These are phyloP conservation scores for Monosporozyma unispora DNA, from an alignment of 805 yeast genomes.

Conservation along the genomic window DNA sequence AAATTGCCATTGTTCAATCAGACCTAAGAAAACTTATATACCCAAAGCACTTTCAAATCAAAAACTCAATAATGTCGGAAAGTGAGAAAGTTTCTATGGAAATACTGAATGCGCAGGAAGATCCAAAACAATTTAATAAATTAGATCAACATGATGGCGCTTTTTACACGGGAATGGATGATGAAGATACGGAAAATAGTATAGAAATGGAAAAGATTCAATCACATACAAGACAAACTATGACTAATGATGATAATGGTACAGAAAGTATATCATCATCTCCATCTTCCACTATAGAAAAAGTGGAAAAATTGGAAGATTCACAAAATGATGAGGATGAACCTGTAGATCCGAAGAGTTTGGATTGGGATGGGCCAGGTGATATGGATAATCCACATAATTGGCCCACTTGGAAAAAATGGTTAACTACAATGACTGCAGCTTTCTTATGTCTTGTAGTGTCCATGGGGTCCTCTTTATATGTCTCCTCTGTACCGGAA, in stretches of 20 bases:
- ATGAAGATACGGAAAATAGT: not conserved
- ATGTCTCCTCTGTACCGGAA: constrained; percentile 54
- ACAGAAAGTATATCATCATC: not conserved
- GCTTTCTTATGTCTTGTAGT: constrained; percentile 60
- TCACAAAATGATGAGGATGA: constrained; percentile 3
- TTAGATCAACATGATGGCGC: not conserved
- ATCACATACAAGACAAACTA: not conserved
- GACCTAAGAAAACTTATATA: not conserved
- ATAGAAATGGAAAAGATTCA: not conserved
- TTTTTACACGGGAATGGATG: not conserved
- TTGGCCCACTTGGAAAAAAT: constrained; percentile 56
- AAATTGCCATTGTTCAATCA: no score
- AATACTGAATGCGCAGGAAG: not conserved
- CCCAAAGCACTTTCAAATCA: not conserved
- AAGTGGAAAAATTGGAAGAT: not conserved
- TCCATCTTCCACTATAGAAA: not conserved
- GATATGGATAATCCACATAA: constrained; percentile 61
- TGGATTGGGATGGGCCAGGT: constrained; percentile 54
- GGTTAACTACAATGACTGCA: constrained; percentile 56
- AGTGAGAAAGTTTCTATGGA: not conserved
- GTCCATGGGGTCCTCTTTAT: constrained; percentile 68
- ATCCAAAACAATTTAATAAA: not conserved
- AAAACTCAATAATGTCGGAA: not conserved
- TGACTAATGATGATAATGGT: not conserved
- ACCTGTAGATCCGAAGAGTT: constrained; percentile 30